Base-by-base conservation (phyloP, 148 eudicot genomes). In the Gaultheria prostrata region DNA sequence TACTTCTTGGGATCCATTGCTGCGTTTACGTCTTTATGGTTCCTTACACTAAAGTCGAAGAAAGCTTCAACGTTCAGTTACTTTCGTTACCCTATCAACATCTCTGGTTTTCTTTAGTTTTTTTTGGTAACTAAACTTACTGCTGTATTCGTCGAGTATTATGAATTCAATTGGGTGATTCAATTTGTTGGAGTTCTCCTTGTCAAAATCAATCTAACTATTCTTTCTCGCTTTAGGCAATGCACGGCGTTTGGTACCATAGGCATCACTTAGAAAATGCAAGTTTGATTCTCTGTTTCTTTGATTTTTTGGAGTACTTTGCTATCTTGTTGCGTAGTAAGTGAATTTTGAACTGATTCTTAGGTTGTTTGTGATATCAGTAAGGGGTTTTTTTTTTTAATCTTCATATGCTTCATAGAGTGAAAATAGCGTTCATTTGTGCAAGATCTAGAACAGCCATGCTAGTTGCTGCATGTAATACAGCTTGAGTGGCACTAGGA, bases 41-140 rank as follows among this genome's bases (percentile, higher is more conserved):
- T 18, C 99, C 99, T 21, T 97, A 90, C 80, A 97, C 99, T n/a
- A 97, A 97, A 86, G 99, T 97, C 51, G 99, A 97, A 92, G 99
- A 97, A 82, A 97, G 99, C 91, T 97, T 97, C 85, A 97, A 97
- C 84, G 88, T 95, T 88, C 99, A 97, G 99, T 97, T 97, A 57
- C 67, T n/a, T 49, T 32, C 56, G 26, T 69, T 35, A 7, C 8
- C 24, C 32, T 39, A 39, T 39, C 43, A 39, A 39, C 10, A 26
- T 28, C 8, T 71, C 70, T 69, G 21, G 48, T 49, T 70, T 39
- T 73, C 77, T 73, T 73, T 35, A 73, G 39, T 20, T 73, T 35
- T 30, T 24, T 13, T 39, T 6, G 75, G 14, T 71, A 71, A 71
- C 45, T 21, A 71, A 32, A 32, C 8, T 45, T 6, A 77, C 56